Conservation (phyloP, 2,329 filamentous ascomycete species). For the Cladosporium phlei region DNA sequence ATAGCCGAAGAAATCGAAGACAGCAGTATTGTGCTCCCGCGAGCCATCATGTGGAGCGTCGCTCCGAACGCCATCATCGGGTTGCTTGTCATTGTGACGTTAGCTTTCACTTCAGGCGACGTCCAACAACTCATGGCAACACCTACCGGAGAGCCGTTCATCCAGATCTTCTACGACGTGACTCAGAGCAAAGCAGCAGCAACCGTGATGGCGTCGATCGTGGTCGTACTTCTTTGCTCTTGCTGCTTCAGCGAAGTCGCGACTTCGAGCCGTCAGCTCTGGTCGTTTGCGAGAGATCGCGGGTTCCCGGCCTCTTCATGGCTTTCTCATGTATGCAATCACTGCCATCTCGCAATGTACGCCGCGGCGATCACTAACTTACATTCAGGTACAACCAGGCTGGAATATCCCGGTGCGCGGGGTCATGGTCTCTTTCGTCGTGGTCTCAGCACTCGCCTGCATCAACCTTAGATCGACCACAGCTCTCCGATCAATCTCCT, state of each 20-base stretch:
- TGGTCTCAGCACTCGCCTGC: constrained; percentile 28
- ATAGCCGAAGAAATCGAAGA: constrained; percentile 23
- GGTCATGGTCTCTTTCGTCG: constrained; percentile 22
- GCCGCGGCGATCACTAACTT: neutral
- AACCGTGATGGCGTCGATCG: constrained; percentile 29
- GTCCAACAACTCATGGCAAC: constrained; percentile 24
- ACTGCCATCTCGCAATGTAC: neutral
- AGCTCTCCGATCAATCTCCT: constrained; percentile 35
- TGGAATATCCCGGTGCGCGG: constrained; percentile 25
- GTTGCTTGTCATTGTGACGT: constrained; percentile 26
- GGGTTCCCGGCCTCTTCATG: constrained; percentile 25
- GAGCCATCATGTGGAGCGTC: constrained; percentile 19
- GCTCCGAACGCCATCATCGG: constrained; percentile 20
- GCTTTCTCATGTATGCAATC: constrained; percentile 4
- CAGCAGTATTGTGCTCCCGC: constrained; percentile 19
- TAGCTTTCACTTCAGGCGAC: constrained; percentile 33
- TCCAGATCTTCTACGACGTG: constrained; percentile 34
- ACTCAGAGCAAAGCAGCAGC: constrained; percentile 31
- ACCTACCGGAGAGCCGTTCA: constrained; percentile 29
- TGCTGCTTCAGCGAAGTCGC: constrained; percentile 34
- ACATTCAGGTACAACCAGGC: constrained; percentile 11
- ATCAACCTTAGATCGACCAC: constrained; percentile 37
- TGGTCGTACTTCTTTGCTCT: constrained; percentile 31
- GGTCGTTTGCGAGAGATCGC: constrained; percentile 37
- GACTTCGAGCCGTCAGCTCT: constrained; percentile 37